Evolutionary conservation across 2,329 filamentous ascomycete genomes (phyloP).

Genomic region (Diaporthe longicolla): DNA sequence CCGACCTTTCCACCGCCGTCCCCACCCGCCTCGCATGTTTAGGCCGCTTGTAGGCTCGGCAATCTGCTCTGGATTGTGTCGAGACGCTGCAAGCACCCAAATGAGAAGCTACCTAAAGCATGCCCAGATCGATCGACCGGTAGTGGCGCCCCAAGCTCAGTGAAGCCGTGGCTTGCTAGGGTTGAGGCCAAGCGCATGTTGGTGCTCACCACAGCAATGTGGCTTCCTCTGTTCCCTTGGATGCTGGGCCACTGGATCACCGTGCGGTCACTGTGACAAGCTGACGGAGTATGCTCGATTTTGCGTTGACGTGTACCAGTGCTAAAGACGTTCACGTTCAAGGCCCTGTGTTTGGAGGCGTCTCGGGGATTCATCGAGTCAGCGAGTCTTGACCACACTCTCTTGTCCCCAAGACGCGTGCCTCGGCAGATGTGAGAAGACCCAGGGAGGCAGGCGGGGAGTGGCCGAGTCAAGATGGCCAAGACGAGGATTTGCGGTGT

Average conservation of each 20-base stretch:
- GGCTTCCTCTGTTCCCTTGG: background rate
- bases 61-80: background rate
- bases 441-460: background rate
- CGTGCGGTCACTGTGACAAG: too few species aligned
- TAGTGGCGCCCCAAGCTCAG: slow-evolving; percentile 7
- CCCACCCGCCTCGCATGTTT: background rate
- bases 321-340: too few species aligned
- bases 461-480: slow-evolving; percentile 10
- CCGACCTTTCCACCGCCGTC: background rate
- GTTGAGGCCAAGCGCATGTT: too few species aligned
- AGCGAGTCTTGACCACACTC: background rate
- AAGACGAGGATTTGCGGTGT: slow-evolving; percentile 10
- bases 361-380: background rate
- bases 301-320: too few species aligned
- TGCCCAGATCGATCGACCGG: slow-evolving; percentile 20
- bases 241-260: too few species aligned
- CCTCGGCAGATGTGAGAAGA: slow-evolving; percentile 10
- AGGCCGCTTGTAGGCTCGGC: slow-evolving; percentile 2
- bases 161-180: background rate
- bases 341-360: background rate
- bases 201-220: too few species aligned
- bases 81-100: background rate
- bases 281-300: too few species aligned
- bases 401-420: background rate
- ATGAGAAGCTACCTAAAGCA: background rate